Conservation (phyloP, 192 early-diverging fungal species). For the Backusella liffmaniae region DNA sequence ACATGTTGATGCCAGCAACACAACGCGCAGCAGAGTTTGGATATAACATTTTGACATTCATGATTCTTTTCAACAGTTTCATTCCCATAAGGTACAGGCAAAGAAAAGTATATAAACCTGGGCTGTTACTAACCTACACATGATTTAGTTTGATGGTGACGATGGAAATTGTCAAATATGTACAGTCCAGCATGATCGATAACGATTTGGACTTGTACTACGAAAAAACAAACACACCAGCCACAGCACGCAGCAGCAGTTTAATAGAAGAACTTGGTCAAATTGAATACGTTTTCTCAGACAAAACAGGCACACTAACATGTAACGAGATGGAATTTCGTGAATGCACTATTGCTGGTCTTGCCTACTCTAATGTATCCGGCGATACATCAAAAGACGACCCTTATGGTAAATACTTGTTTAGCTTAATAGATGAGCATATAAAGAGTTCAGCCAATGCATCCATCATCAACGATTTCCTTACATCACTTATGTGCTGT, state of each 20-base stretch:
- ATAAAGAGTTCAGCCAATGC: conserved; percentile 53
- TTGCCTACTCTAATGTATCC: conserved; percentile 83
- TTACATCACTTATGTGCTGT: conserved; percentile 85
- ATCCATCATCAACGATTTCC: conserved; percentile 81
- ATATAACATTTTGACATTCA: conserved; percentile 90
- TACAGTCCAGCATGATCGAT: conserved; percentile 86
- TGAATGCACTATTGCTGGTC: conserved; percentile 87
- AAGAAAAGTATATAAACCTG: too few species aligned
- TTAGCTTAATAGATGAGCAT: conserved; percentile 58
- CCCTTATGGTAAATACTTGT: conserved; percentile 59
- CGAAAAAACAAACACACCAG: conserved; percentile 89
- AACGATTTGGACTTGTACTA: conserved; percentile 95
- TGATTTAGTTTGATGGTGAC: conserved; percentile 88
- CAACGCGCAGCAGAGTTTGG: conserved; percentile 60
- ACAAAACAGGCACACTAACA: conserved; percentile 36
- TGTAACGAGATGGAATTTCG: conserved; percentile 67
- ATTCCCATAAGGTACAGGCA: conserved; percentile 83
- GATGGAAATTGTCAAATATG: conserved; percentile 98
- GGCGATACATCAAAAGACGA: conserved; percentile 67
- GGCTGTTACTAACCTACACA: too few species aligned
- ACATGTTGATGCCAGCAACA: conserved; percentile 35
- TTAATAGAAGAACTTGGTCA: conserved; percentile 93
- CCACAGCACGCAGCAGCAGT: conserved; percentile 79
- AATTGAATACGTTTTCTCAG: conserved; percentile 75
- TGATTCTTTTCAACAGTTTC: conserved; percentile 98